Evolutionary conservation across 2,329 filamentous ascomycete genomes (phyloP).

Genomic region (Ophiosphaerella herpotricha): DNA sequence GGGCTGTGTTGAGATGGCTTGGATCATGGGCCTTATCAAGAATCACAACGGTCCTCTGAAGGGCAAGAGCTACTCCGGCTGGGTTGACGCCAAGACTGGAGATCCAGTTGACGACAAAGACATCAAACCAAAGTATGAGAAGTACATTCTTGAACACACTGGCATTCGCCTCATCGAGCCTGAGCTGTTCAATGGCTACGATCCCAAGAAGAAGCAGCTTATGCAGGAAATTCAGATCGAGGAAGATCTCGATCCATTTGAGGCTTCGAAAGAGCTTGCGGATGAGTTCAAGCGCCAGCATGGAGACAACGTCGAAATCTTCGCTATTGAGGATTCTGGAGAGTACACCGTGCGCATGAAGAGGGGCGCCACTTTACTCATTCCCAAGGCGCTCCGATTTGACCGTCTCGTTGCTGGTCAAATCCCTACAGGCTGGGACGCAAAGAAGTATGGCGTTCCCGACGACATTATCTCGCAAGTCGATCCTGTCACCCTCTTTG

Average conservation of each 20-base stretch:
- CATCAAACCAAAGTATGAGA: constrained; percentile 96
- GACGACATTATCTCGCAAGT: constrained; percentile 98
- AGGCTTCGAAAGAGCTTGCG: constrained; percentile 94
- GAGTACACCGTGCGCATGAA: constrained; percentile 93
- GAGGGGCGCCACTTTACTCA: constrained; percentile 93
- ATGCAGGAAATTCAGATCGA: constrained; percentile 97
- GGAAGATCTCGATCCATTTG: constrained; percentile 95
- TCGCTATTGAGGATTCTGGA: constrained; percentile 89
- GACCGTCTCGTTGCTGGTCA: constrained; percentile 97
- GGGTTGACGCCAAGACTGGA: constrained; percentile 91
- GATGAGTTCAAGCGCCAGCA: constrained; percentile 97
- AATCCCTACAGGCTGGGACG: constrained; percentile 95
- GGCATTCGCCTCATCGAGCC: constrained; percentile 98
- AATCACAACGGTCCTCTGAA: constrained; percentile 97
- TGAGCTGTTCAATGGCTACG: constrained; percentile 94
- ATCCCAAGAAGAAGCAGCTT: constrained; percentile 97
- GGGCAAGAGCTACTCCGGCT: constrained; percentile 94
- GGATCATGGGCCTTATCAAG: constrained; percentile 99
- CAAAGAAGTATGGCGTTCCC: constrained; percentile 92
- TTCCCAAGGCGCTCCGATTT: constrained; percentile 95
- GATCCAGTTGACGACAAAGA: constrained; percentile 98
- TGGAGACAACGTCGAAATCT: constrained; percentile 95
- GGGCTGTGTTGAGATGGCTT: constrained; percentile 98
- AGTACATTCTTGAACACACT: constrained; percentile 91
- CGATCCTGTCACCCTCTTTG: constrained; percentile 92